phyloP scores from a whole-genome alignment of 768 basidiomycete genomes.

The Lactarius psammicola region DNA sequence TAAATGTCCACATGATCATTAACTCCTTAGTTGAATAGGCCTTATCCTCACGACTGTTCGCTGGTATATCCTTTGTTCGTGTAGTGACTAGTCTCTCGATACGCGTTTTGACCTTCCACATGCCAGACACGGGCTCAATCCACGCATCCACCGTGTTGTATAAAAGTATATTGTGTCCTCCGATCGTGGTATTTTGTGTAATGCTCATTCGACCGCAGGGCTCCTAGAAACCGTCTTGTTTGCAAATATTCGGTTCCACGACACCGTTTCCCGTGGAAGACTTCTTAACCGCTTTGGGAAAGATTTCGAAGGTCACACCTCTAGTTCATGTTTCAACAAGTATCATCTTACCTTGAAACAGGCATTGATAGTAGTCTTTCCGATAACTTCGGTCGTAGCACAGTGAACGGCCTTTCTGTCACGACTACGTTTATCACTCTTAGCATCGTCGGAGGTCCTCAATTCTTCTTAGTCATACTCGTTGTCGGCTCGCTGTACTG shows the following conservation, averaged over 20 bases:
- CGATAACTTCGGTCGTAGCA: constrained; percentile 81
- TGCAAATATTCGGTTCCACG: constrained; percentile 89
- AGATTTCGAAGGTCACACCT: constrained; percentile 67
- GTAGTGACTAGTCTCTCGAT: not conserved
- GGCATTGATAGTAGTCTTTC: constrained; percentile 81
- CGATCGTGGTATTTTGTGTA: not conserved
- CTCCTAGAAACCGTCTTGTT: constrained; percentile 81
- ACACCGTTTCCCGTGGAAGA: constrained; percentile 84
- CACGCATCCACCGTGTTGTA: constrained; percentile 77
- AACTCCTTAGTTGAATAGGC: constrained; percentile 37
- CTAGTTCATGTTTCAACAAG: not conserved
- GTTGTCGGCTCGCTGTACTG: constrained; percentile 65
- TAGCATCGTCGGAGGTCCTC: constrained; percentile 73
- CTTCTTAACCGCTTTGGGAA: constrained; percentile 84
- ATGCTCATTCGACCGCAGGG: constrained; percentile 34
- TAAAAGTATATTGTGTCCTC: constrained; percentile 44
- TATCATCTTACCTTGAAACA: constrained; percentile 33
- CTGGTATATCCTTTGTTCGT: constrained; percentile 71
- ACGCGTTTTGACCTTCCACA: constrained; percentile 18
- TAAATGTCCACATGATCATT: not conserved
- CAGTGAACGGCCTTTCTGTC: constrained; percentile 68
- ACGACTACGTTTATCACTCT: constrained; percentile 71
- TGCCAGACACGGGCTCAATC: constrained; percentile 70
- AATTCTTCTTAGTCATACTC: constrained; percentile 63
- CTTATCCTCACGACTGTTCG: constrained; percentile 57